Base-by-base conservation (phyloP, 805 yeast species). In the Kregervanrija pseudodelftensis region DNA sequence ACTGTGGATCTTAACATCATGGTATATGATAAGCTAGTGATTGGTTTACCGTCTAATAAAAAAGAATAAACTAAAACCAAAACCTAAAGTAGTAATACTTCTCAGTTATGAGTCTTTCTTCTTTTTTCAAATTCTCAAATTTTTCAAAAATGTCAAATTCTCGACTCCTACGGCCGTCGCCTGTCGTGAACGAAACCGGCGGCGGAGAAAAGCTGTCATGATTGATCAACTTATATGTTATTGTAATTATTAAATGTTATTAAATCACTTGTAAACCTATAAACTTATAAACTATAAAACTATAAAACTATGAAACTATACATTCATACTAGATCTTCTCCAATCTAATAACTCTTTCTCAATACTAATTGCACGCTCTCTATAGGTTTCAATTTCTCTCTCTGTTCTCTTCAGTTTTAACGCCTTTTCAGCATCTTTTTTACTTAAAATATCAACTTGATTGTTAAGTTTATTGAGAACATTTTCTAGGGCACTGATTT, bases 321-420 rank as follows among this genome's bases (percentile, higher is more conserved):
- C 15, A 36, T 22, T 22, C 8, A 22, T 22, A 22, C 28, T 7
- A 22, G 28, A 22, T 22, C 28, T 22, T 22, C 76, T 74, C 77
- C 85, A 77, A 41, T 74, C 77, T 17, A 72, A 61, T 4, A 80
- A 57, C 54, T 82, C 88, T 49, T 68, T 73, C 56, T 81, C 83
- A 48, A 80, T 54, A 46, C 68, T 65, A 40, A 74, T 55, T 38
- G 77, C 65, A 43, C 66, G 70, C 50, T 80, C 85, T 50, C 76
- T 76, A 49, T 74, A 64, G 41, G 75, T 79, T 2, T 70, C 66
- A 36, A 74, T 70, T 48, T 80, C 86, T 47, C 90, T 71, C 46
- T 76, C 77, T 15, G 74, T 65, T 38, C 77, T 69, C 43, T 68
- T 73, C 36, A 69, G 53, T 36, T 60, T 63, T 47, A 74, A 54